Evolutionary conservation across 2,329 filamentous ascomycete genomes (phyloP), one percentile per base, ranked within the genome.

Genomic region (Cladophialophora carrionii): DNA sequence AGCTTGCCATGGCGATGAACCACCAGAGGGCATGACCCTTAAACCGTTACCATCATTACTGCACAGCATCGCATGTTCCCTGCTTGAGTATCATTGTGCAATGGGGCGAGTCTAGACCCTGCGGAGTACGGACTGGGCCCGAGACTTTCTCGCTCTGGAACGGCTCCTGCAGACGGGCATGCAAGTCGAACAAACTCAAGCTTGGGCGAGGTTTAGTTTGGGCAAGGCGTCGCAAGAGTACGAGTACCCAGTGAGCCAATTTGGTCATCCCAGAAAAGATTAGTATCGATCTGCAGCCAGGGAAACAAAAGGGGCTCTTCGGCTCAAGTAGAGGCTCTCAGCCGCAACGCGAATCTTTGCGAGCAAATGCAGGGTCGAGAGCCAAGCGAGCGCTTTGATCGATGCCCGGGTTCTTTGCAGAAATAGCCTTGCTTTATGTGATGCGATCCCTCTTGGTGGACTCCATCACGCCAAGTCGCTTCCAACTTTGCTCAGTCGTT

Each of bases 61-160:
- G 17, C 37, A 43, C 14, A n/a, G 37, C 17, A n/a, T 43, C 37
- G n/a, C 14, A 43, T 20, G 37, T 43, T 43, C 17, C 12, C 6
- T 20, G 37, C 14, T n/a, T 5, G 17, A 43, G 37, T 43, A 37
- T 37, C 14, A 43, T 10, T 34, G 37, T 43, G n/a, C 20, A 9
- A 22, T 48, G 26, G 41, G 41, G 14, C n/a, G 41, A 49, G 56
- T 58, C 56, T 58, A 58, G 56, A 58, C 56, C 37, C 20, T 46
- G 17, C 24, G n/a, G 37, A 58, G 48, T 14, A 20, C 56, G 56
- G 32, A 17, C 41, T 31, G 56, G 31, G 14, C 8, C 24, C 41
- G 12, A 51, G 48, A 9, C 48, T 41, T 14, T 43, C 4, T 57
- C 34, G 54, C 22, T 49, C 56, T 29, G 41, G 56, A 58, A 58